phyloP scores from a whole-genome alignment of 2,329 filamentous ascomycete genomes.

The Botrytis cinerea region DNA sequence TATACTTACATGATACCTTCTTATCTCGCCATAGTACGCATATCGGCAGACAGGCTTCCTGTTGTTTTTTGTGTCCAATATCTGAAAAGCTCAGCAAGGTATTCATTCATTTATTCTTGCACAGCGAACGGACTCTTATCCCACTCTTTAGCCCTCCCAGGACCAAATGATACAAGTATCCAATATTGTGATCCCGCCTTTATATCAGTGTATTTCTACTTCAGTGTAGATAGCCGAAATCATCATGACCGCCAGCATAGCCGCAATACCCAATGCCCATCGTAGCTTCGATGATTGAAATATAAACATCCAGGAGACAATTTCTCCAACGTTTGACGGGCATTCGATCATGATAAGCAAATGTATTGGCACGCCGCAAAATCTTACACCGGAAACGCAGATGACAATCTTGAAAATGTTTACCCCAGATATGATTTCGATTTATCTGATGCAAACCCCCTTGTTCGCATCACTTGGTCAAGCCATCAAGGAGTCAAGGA shows the following conservation, averaged over 20 bases:
- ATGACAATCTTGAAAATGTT: background rate
- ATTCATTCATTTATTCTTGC: too few species aligned
- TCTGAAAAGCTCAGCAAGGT: background rate
- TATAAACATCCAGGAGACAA: background rate
- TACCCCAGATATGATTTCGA: slow-evolving; percentile 12
- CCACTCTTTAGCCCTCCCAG: background rate
- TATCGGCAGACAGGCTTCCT: background rate
- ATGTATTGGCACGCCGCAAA: background rate
- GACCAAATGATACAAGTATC: background rate
- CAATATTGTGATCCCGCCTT: slow-evolving; percentile 5
- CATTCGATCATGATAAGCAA: background rate
- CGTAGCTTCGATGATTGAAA: background rate
- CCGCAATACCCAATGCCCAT: background rate
- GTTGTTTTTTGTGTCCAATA: background rate
- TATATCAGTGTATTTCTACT: background rate
- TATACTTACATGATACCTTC: slow-evolving; percentile 15
- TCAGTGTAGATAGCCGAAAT: background rate
- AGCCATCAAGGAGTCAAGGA: background rate
- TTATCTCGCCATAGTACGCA: slow-evolving; percentile 11
- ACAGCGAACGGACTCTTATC: background rate
- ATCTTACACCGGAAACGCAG: background rate
- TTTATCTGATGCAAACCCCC: slow-evolving; percentile 16
- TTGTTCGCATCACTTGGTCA: slow-evolving; percentile 11
- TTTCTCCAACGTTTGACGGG: background rate
- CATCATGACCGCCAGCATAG: background rate